These are phyloP conservation scores for Acacia acuminata DNA, from an alignment of 306 rosid species.

Conservation along the genomic window DNA sequence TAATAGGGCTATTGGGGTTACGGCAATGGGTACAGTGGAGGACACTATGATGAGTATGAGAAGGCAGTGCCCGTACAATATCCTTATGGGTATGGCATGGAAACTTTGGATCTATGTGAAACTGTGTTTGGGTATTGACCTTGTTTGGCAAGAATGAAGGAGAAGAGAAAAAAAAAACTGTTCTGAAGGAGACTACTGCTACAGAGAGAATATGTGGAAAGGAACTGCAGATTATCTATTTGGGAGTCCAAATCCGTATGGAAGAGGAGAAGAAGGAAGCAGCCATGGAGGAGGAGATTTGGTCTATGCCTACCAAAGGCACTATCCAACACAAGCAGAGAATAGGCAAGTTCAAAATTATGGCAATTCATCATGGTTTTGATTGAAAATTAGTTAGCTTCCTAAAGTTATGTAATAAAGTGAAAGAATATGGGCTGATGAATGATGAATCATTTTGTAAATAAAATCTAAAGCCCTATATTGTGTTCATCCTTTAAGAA, in stretches of 20 bases:
- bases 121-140: conserved; percentile 89
- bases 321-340: conserved; percentile 40
- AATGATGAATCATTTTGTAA: neutral
- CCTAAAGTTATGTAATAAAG: conserved; percentile 20
- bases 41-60: no score
- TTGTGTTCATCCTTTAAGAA: neutral
- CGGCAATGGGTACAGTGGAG: no score
- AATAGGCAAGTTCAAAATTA: conserved; percentile 34
- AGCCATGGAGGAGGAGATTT: conserved; percentile 51
- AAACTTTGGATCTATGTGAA: conserved; percentile 82
- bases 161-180: conserved; percentile 26
- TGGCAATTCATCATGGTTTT: conserved; percentile 28
- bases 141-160: conserved; percentile 51
- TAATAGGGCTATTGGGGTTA: conserved; percentile 63
- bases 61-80: no score
- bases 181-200: conserved; percentile 33
- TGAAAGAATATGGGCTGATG: conserved; percentile 12
- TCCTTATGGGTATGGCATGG: conserved; percentile 92
- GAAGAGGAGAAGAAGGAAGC: conserved; percentile 36
- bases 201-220: conserved; percentile 49
- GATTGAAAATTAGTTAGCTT: neutral
- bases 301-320: conserved; percentile 49
- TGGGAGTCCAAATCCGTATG: conserved; percentile 75
- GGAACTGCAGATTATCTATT: conserved; percentile 81
- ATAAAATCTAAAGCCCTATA: neutral